phyloP scores from a whole-genome alignment of 2,329 filamentous ascomycete species.

The Alternaria triticina region DNA sequence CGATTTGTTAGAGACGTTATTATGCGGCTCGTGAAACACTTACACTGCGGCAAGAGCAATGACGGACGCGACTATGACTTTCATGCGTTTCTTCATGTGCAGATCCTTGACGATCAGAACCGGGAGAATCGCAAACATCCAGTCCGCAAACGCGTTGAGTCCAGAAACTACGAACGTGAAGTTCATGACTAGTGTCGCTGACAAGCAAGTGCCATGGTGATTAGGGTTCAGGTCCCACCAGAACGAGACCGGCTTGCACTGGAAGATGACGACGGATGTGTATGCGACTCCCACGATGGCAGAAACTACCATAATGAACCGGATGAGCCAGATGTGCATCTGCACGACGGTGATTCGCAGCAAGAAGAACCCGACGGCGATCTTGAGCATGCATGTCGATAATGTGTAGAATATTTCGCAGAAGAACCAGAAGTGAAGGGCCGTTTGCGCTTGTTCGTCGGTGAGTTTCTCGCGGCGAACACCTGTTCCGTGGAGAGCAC shows the following conservation, averaged over 20 bases:
- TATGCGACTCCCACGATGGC: conserved; percentile 55
- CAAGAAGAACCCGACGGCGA: conserved; percentile 59
- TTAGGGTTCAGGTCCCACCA: conserved; percentile 56
- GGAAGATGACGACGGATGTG: conserved; percentile 58
- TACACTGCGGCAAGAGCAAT: conserved; percentile 55
- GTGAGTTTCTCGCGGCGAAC: conserved; percentile 40
- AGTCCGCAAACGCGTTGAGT: conserved; percentile 38
- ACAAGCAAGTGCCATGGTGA: conserved; percentile 49
- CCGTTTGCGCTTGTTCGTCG: conserved; percentile 31
- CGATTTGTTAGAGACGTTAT: conserved; percentile 8
- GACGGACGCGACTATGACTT: conserved; percentile 59
- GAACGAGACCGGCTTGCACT: conserved; percentile 58
- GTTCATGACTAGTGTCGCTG: conserved; percentile 55
- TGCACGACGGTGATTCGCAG: conserved; percentile 57
- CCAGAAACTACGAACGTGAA: conserved; percentile 53
- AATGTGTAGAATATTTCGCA: conserved; percentile 61
- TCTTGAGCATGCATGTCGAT: conserved; percentile 55
- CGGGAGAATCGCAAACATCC: conserved; percentile 38
- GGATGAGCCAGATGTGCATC: conserved; percentile 55
- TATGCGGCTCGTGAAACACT: conserved; percentile 7
- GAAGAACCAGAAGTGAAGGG: conserved; percentile 57
- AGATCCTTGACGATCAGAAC: conserved; percentile 61
- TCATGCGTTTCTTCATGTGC: conserved; percentile 61
- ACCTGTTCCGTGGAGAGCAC: conserved; percentile 48
- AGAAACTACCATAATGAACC: conserved; percentile 53